These are phyloP conservation scores for Trametes hirsuta DNA, from an alignment of 1,284 basidiomycete genomes.

Conservation along the genomic window DNA sequence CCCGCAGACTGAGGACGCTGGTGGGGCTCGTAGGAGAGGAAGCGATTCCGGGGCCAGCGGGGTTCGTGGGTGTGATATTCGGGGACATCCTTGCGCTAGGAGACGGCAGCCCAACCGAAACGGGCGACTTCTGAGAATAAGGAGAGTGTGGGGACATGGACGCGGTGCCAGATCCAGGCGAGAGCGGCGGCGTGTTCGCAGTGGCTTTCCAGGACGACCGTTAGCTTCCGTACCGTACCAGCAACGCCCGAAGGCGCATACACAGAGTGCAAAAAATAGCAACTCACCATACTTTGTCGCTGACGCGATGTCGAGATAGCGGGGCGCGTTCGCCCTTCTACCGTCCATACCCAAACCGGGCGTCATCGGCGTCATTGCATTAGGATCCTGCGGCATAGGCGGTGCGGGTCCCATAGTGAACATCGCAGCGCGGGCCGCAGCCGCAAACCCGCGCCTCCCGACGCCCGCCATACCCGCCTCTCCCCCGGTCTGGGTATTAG, in stretches of 20 bases:
- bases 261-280: background rate
- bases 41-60: constrained; percentile 30
- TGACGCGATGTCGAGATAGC: constrained; percentile 54
- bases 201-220: constrained; percentile 7
- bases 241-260: background rate
- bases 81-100: constrained; percentile 22
- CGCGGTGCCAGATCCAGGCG: constrained; percentile 38
- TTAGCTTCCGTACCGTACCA: background rate
- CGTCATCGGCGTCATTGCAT: constrained; percentile 14
- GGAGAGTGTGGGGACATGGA: constrained; percentile 41
- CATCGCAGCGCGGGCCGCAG: constrained; percentile 75
- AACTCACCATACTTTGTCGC: constrained; percentile 32
- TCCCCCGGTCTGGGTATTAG: constrained; percentile 77
- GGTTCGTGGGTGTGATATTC: constrained; percentile 26
- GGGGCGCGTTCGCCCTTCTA: constrained; percentile 48
- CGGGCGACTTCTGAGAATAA: constrained; percentile 34
- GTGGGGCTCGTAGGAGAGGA: constrained; percentile 33
- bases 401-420: constrained; percentile 35
- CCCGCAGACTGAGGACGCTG: constrained; percentile 23
- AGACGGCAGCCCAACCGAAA: constrained; percentile 21
- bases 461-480: constrained; percentile 91
- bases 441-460: constrained; percentile 82
- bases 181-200: constrained; percentile 39
- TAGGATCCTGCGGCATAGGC: constrained; percentile 13
- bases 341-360: constrained; percentile 37